Percentiles rank a stretch among this genome's conserved stretches.
Evolutionary conservation across 306 rosid genomes (phyloP).

Genomic region (Hippophae rhamnoides): DNA sequence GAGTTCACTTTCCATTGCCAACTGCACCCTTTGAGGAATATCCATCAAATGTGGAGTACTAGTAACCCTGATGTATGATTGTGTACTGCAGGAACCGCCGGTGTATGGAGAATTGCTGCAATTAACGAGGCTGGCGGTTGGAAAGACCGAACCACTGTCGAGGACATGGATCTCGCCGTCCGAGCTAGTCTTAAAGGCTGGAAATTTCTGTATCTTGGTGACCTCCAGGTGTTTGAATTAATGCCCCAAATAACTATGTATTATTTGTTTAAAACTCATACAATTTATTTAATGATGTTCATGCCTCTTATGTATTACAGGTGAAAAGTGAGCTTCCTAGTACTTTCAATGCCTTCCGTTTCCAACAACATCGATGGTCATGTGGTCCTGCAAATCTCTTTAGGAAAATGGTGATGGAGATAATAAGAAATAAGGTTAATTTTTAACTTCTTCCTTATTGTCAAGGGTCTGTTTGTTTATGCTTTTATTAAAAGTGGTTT

Average conservation of each 20-base stretch:
- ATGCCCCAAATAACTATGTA: too few species aligned
- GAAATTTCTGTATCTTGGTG: slow-evolving; percentile 62
- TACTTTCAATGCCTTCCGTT: slow-evolving; percentile 55
- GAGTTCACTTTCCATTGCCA: background rate
- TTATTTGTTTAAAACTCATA: too few species aligned
- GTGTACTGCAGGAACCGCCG: slow-evolving; percentile 48
- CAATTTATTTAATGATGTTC: background rate
- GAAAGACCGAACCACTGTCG: slow-evolving; percentile 70
- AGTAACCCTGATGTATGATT: background rate
- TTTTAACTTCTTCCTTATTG: too few species aligned
- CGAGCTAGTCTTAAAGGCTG: slow-evolving; percentile 64
- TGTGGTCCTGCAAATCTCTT: slow-evolving; percentile 71
- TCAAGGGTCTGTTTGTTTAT: too few species aligned
- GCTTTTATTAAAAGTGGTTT: too few species aligned
- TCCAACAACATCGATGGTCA: slow-evolving; percentile 69
- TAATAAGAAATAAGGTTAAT: slow-evolving; percentile 43
- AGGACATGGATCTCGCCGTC: slow-evolving; percentile 70
- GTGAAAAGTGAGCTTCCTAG: slow-evolving; percentile 70
- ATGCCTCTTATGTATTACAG: slow-evolving; percentile 10
- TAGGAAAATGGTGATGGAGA: slow-evolving; percentile 67
- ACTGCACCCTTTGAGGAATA: background rate
- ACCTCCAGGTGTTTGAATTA: slow-evolving; percentile 36
- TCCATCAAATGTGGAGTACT: too few species aligned
- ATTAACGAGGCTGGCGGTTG: slow-evolving; percentile 72
- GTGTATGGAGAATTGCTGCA: slow-evolving; percentile 66